These are phyloP conservation scores for Liquidambar formosana DNA, from an alignment of 164 flowering plant species.

Conservation along the genomic window DNA sequence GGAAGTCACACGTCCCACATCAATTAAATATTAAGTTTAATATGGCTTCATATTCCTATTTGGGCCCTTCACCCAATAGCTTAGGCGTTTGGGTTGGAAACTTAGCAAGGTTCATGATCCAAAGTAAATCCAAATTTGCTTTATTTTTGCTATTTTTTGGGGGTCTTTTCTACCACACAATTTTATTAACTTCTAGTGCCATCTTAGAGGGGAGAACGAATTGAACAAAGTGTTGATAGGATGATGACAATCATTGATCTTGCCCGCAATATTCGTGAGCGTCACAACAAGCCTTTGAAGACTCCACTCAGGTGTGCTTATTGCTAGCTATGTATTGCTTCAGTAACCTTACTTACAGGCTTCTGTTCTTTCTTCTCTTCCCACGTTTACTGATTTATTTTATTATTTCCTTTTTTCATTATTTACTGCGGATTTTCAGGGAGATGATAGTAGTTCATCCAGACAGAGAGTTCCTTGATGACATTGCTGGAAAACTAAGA, in stretches of 20 bases:
- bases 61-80: too few species aligned
- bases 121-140: not conserved
- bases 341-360: not conserved
- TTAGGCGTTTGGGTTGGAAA: too few species aligned
- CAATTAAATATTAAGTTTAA: too few species aligned
- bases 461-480: constrained; percentile 82
- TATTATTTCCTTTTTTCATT: not conserved
- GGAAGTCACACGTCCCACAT: too few species aligned
- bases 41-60: too few species aligned
- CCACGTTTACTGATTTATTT: not conserved
- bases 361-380: not conserved
- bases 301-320: constrained; percentile 73
- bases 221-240: constrained; percentile 88
- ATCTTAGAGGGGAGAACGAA: constrained; percentile 69
- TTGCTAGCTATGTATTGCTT: not conserved
- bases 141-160: too few species aligned
- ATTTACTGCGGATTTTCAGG: constrained; percentile 51
- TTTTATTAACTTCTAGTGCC: not conserved
- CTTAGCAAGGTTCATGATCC: too few species aligned
- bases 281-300: constrained; percentile 89
- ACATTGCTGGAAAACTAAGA: constrained; percentile 77
- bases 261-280: constrained; percentile 93
- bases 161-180: not conserved
- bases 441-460: constrained; percentile 96
- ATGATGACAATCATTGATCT: constrained; percentile 98